Evolutionary conservation across 2,329 filamentous ascomycete genomes (phyloP).

Genomic region (Neofusicoccum sp.): DNA sequence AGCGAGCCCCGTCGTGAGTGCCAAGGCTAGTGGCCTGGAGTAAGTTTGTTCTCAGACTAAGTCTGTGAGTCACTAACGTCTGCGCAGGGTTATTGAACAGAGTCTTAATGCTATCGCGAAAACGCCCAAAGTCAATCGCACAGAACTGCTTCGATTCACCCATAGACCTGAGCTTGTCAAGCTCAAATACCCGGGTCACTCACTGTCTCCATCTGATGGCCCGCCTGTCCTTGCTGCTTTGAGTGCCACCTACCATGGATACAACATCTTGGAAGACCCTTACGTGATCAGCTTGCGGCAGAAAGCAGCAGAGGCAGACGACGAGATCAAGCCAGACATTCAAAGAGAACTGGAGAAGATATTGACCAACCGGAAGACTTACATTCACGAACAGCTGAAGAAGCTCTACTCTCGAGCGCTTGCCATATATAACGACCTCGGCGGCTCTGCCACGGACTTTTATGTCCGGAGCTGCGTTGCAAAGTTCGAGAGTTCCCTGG

Average conservation of each 20-base stretch:
- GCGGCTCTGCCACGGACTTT: constrained; percentile 36
- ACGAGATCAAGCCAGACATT: constrained; percentile 23
- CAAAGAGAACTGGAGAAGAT: constrained; percentile 5
- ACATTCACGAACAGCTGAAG: constrained; percentile 40
- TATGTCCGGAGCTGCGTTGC: constrained; percentile 39
- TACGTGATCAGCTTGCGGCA: constrained; percentile 36
- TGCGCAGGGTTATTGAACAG: constrained; percentile 56
- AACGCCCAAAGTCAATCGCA: constrained; percentile 66
- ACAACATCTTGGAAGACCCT: constrained; percentile 41
- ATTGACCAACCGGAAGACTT: constrained; percentile 33
- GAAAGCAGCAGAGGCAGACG: constrained; percentile 24
- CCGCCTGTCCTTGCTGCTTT: constrained; percentile 25
- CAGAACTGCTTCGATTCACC: constrained; percentile 66
- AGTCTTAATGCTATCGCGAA: constrained; percentile 69
- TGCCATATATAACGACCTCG: constrained; percentile 39
- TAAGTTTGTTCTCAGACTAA: constrained; percentile 25
- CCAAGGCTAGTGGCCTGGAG: constrained; percentile 55
- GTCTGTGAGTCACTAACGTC: constrained; percentile 21
- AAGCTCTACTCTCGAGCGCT: constrained; percentile 32
- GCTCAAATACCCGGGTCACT: constrained; percentile 23
- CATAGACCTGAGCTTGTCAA: constrained; percentile 61
- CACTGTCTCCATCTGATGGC: background rate
- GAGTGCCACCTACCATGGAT: constrained; percentile 22
- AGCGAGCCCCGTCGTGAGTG: constrained; percentile 71
- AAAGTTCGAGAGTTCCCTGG: background rate